phyloP scores from a whole-genome alignment of 2,329 filamentous ascomycete species.

The Sporothrix luriei region DNA sequence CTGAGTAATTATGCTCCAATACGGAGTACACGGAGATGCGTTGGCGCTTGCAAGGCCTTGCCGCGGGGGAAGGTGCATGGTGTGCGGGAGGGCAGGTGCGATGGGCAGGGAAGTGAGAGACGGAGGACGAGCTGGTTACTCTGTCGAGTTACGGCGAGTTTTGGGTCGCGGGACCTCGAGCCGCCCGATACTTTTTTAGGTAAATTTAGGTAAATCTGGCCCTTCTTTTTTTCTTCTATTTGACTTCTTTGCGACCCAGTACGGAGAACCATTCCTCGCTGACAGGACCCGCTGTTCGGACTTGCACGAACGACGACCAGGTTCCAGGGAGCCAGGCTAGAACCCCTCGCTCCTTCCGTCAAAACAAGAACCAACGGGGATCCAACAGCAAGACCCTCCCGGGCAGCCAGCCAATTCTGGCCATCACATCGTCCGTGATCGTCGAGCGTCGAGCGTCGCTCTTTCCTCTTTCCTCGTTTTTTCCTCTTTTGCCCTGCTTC shows the following conservation, averaged over 20 bases:
- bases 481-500: constrained; percentile 3
- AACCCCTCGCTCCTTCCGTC: not conserved
- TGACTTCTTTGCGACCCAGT: not conserved
- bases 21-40: not conserved
- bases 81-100: constrained; percentile 5
- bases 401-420: constrained; percentile 16
- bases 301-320: constrained; percentile 9
- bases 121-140: constrained; percentile 27
- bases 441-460: not conserved
- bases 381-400: not conserved
- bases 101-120: constrained; percentile 15
- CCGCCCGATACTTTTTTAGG: not conserved
- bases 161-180: not conserved
- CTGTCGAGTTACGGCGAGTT: constrained; percentile 23
- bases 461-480: constrained; percentile 11
- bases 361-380: not conserved
- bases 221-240: constrained; percentile 18
- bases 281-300: constrained; percentile 4
- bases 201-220: not conserved
- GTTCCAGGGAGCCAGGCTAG: not conserved
- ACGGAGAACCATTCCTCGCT: not conserved
- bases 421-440: constrained; percentile 7
- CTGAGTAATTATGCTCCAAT: too few species aligned
- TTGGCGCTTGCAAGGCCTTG: constrained; percentile 4
- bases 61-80: constrained; percentile 4